A percentile compares a stretch with the other conserved stretches of the same genome.
Evolutionary conservation across 129 eudicot species (phyloP).

Genomic region (Flaveria trinervia): DNA sequence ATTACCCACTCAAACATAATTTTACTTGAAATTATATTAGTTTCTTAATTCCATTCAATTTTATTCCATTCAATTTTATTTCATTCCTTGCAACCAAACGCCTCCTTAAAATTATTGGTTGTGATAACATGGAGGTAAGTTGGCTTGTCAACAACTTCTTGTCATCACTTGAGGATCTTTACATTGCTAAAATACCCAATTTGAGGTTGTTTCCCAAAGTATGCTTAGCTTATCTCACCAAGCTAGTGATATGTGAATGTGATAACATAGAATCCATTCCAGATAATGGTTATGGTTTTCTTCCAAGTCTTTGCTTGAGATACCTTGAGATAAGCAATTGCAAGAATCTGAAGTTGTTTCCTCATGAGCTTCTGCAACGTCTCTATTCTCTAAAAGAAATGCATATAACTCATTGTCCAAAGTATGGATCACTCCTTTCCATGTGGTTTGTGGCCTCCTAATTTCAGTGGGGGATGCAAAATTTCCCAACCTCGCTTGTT

Average conservation of each 20-base stretch:
- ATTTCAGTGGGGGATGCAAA: slow-evolving; percentile 23
- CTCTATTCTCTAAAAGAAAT: neutral
- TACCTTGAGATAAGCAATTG: neutral
- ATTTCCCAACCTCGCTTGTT: slow-evolving; percentile 16
- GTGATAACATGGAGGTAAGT: slow-evolving; percentile 16
- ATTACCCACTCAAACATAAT: too few relatives aligned
- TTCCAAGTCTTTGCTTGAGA: slow-evolving; percentile 22
- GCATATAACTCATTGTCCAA: slow-evolving; percentile 6
- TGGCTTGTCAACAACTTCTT: slow-evolving; percentile 24
- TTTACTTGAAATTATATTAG: too few relatives aligned
- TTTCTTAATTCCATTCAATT: too few relatives aligned
- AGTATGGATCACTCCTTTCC: slow-evolving; percentile 18
- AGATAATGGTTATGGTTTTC: slow-evolving; percentile 20
- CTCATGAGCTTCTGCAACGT: slow-evolving; percentile 28
- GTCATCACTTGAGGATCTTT: slow-evolving; percentile 26
- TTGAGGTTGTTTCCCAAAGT: slow-evolving; percentile 14
- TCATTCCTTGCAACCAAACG: too few relatives aligned
- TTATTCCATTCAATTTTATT: too few relatives aligned
- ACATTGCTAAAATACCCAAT: neutral
- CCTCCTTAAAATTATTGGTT: neutral
- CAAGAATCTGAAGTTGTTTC: slow-evolving; percentile 31
- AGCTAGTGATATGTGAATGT: neutral
- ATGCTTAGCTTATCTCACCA: slow-evolving; percentile 28
- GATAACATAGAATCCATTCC: slow-evolving; percentile 37
- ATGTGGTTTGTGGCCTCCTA: slow-evolving; percentile 32